Base-by-base conservation (phyloP, 805 yeast genomes). In the Lipomyces oligophaga region DNA sequence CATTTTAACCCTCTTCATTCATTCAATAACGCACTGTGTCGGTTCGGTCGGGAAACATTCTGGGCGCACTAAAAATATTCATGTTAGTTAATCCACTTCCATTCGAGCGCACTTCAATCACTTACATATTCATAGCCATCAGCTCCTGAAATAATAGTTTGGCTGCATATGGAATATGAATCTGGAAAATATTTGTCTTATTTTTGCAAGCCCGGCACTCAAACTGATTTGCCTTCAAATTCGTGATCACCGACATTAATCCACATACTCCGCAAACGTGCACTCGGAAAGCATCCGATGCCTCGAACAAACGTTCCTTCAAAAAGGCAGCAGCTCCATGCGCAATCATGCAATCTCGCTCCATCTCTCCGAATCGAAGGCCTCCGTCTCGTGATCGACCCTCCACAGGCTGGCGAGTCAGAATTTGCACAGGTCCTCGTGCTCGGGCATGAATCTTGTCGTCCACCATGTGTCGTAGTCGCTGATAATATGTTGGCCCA, bases 311-410 rank as follows among this genome's bases (percentile, higher is more conserved):
- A 67, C 99, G 79, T 72, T 93, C 99, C 69, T 90, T 88, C 73
- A 93, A 78, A 75, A 93, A 90, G 5, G 97, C 94, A 3, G 98
- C 97, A 11, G 97, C 97, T 67, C 99, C 99, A 66, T 93, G 97
- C 1, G 99, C 98, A 75, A 93, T 93, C 97, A 93, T 90, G 83
- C 99, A 93, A 77, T 93, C 99, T 75, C 99, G 86, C 72, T 93
- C 99, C 99, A 93, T 93, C 70, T 90, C 98, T 64, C 98, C 98
- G 78, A 90, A 89, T 71, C 98, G 86, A 67, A 90, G 75, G 60
- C 98, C 98, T 79, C 98, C 98, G 70, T 93, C 97, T 72, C 98
- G 81, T 15, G 97, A 88, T 70, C 98, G 82, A 80, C 98, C 98
- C 71, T 90, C 97, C 54, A 89, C 96, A 3, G 98, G 98, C 70